Conservation (phyloP, 108 stramenopile genomes). For the Pseudonitzschia multistriata region DNA sequence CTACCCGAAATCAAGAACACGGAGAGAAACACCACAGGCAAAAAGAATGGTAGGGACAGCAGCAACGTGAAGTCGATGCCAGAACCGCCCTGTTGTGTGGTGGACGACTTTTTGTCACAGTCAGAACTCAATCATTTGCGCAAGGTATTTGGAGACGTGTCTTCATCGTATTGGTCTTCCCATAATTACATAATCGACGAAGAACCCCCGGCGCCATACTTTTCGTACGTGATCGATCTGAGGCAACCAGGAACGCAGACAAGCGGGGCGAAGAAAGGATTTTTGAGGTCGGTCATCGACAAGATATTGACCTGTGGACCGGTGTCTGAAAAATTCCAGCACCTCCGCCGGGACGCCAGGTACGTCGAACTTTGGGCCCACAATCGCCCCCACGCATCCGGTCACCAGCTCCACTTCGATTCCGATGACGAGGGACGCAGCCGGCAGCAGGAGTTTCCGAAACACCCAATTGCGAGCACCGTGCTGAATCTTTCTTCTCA, state of each 20-base stretch:
- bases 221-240: constrained; percentile 67
- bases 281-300: constrained; percentile 45
- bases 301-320: constrained; percentile 35
- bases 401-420: constrained; percentile 94
- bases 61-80: neutral
- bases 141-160: constrained; percentile 49
- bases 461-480: constrained; percentile 79
- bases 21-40: neutral
- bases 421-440: constrained; percentile 80
- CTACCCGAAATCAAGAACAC: neutral
- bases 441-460: constrained; percentile 36
- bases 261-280: constrained; percentile 19
- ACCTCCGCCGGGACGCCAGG: constrained; percentile 31
- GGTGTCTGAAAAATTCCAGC: constrained; percentile 39
- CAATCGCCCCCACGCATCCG: constrained; percentile 86
- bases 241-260: constrained; percentile 8
- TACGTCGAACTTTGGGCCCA: constrained; percentile 90
- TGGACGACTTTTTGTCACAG: constrained; percentile 60
- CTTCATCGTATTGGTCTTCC: constrained; percentile 62
- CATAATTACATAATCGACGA: constrained; percentile 58
- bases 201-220: constrained; percentile 80
- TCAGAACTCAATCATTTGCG: constrained; percentile 45
- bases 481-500: constrained; percentile 54
- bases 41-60: constrained; percentile 7
- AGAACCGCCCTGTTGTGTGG: constrained; percentile 50